Evolutionary conservation across 129 eudicot species (phyloP).

Genomic region (Helianthus annuus): HanXRQr2.0-SUNRISE NC_035449.2:59272917-59273416

Average conservation of each 20-base stretch:
- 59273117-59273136: slow-evolving; percentile 1
- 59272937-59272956: slow-evolving; percentile 50
- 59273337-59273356: background rate
- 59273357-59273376: background rate
- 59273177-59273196: slow-evolving; percentile 67
- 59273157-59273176: slow-evolving; percentile 64
- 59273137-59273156: slow-evolving; percentile 19
- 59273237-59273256: background rate
- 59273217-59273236: slow-evolving; percentile 50
- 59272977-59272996: slow-evolving; percentile 25
- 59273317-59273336: background rate
- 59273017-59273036: too few relatives aligned
- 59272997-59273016: slow-evolving; percentile 35
- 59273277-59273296: background rate
- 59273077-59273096: slow-evolving; percentile 45
- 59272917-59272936: slow-evolving; percentile 46
- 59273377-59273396: slow-evolving; percentile 47
- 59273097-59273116: background rate
- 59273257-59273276: background rate
- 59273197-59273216: slow-evolving; percentile 45
- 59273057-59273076: slow-evolving; percentile 54
- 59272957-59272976: slow-evolving; percentile 28
- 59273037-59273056: slow-evolving; percentile 20
- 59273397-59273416: slow-evolving; percentile 38
- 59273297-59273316: slow-evolving; percentile 5